phyloP scores from a whole-genome alignment of 768 basidiomycete species.

The Phaeotremella fagi region DNA sequence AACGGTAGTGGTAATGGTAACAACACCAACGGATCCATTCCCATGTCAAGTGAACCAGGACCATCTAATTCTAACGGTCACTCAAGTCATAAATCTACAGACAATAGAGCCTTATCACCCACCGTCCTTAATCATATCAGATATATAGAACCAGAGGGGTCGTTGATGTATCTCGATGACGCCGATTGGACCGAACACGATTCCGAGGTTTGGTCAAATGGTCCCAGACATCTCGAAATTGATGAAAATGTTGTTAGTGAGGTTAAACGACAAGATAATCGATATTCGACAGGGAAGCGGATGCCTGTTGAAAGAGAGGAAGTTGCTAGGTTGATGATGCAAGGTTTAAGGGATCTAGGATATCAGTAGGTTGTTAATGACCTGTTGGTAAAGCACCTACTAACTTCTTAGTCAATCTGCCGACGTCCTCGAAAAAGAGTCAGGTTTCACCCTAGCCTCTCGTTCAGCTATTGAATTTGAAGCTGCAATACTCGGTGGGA shows the following conservation, averaged over 20 bases:
- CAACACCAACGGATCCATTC: background rate
- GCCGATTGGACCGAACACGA: conserved; percentile 21
- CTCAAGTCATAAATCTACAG: no score
- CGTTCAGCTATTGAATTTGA: conserved; percentile 73
- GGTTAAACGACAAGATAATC: background rate
- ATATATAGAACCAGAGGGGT: conserved; percentile 18
- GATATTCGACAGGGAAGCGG: conserved; percentile 20
- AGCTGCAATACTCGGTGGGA: conserved; percentile 68
- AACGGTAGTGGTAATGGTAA: no score
- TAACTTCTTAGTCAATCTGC: conserved; percentile 68
- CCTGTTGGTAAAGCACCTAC: background rate
- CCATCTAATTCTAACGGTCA: conserved; percentile 16
- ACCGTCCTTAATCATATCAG: conserved; percentile 12
- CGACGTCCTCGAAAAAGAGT: conserved; percentile 81
- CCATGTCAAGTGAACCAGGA: conserved; percentile 4
- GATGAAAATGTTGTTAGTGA: no score
- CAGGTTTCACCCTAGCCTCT: conserved; percentile 79
- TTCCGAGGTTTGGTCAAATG: no score
- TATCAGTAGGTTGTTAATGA: conserved; percentile 51
- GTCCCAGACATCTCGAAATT: no score
- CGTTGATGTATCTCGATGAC: conserved; percentile 41
- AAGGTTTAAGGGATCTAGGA: conserved; percentile 83
- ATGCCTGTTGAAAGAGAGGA: conserved; percentile 71
- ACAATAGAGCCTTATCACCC: conserved; percentile 6
- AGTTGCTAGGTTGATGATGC: conserved; percentile 80